Conservation (phyloP, 2,329 filamentous ascomycete species). For the Xylaria sp. region DNA sequence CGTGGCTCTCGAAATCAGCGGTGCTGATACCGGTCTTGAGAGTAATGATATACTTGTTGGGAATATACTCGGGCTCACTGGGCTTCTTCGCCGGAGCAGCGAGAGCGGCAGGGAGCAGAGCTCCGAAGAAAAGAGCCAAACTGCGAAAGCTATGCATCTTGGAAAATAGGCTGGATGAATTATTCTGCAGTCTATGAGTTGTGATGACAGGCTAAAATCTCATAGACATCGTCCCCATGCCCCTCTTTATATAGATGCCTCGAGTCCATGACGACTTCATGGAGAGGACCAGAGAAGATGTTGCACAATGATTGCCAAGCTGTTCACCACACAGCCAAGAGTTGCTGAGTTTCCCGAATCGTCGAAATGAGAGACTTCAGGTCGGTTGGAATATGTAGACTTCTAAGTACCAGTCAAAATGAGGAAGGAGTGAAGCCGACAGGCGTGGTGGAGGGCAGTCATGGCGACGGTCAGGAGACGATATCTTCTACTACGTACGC, state of each 20-base stretch:
- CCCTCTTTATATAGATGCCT: slow-evolving; percentile 32
- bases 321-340: slow-evolving; percentile 32
- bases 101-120: slow-evolving; percentile 45
- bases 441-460: slow-evolving; percentile 15
- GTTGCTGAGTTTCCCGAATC: slow-evolving; percentile 39
- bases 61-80: slow-evolving; percentile 41
- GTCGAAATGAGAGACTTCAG: slow-evolving; percentile 30
- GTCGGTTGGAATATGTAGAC: slow-evolving; percentile 22
- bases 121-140: slow-evolving; percentile 46
- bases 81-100: slow-evolving; percentile 44
- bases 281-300: slow-evolving; percentile 16
- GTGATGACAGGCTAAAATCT: slow-evolving; percentile 14
- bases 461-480: slow-evolving; percentile 18
- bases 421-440: slow-evolving; percentile 40
- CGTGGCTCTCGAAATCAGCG: slow-evolving; percentile 49
- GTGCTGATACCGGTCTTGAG: slow-evolving; percentile 47
- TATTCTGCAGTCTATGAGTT: slow-evolving; percentile 20
- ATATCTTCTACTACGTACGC: slow-evolving; percentile 10
- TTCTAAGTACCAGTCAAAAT: slow-evolving; percentile 39
- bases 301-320: slow-evolving; percentile 34
- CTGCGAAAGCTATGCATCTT: slow-evolving; percentile 46
- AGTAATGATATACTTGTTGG: slow-evolving; percentile 49
- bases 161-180: slow-evolving; percentile 10
- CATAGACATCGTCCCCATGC: slow-evolving; percentile 2
- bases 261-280: slow-evolving; percentile 12